phyloP scores from a whole-genome alignment of 345 rosid genomes.

The Triadica sebifera region DNA sequence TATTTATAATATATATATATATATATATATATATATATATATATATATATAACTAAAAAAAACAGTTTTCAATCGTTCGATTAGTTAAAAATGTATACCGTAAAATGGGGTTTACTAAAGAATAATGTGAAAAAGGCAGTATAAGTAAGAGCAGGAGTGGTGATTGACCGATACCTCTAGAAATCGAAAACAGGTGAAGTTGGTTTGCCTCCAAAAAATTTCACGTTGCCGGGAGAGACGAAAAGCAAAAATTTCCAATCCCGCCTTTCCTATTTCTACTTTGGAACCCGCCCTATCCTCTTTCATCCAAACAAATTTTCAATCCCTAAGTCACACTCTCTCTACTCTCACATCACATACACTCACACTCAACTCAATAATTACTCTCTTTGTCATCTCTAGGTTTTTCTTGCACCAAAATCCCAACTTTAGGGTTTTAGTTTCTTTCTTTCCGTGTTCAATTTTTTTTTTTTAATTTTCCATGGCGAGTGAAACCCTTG shows the following conservation, averaged over 20 bases:
- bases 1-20: too few species aligned
- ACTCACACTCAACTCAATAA: background rate
- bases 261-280: conserved; percentile 21
- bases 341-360: background rate
- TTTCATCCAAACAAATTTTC: background rate
- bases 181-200: background rate
- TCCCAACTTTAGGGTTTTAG: conserved; percentile 26
- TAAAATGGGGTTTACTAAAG: too few species aligned
- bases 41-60: too few species aligned
- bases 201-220: conserved; percentile 3
- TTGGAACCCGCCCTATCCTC: conserved; percentile 16
- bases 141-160: too few species aligned
- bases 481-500: conserved; percentile 74
- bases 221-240: too few species aligned
- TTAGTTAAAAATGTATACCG: too few species aligned
- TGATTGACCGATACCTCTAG: background rate
- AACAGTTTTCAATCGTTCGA: too few species aligned
- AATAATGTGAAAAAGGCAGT: too few species aligned
- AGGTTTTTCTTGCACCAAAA: background rate
- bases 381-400: conserved; percentile 2
- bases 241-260: conserved; percentile 23
- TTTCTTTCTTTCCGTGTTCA: background rate
- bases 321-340: conserved; percentile 1
- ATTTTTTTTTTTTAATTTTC: conserved; percentile 13
- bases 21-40: too few species aligned